Percentiles rank a stretch among this genome's conserved stretches.
Evolutionary conservation across 108 stramenopile genomes (phyloP).

Genomic region (Seminavis robusta): DNA sequence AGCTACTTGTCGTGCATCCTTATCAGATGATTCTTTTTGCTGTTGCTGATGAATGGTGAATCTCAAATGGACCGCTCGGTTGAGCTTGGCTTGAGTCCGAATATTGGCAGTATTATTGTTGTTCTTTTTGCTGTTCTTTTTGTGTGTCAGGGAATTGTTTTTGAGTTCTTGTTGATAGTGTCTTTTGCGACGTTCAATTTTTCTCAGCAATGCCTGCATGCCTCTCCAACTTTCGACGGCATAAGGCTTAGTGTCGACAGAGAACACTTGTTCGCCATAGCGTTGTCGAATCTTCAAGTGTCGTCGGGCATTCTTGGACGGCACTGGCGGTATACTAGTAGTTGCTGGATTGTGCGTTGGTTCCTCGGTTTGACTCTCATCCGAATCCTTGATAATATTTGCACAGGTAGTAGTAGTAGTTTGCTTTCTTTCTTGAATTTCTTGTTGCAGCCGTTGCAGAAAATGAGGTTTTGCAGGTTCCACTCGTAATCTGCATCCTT

Average conservation of each 20-base stretch:
- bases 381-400: too few relatives aligned
- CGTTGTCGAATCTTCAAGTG: slow-evolving; percentile 64
- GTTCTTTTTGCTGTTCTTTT: too few relatives aligned
- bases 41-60: background rate
- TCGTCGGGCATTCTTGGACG: slow-evolving; percentile 21
- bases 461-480: slow-evolving; percentile 70
- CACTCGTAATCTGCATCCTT: slow-evolving; percentile 67
- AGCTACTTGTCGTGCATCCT: slow-evolving; percentile 3
- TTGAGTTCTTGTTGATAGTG: background rate
- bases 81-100: background rate
- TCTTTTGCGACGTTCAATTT: background rate
- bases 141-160: too few relatives aligned
- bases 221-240: slow-evolving; percentile 26
- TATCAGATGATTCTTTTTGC: too few relatives aligned
- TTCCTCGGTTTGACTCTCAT: background rate
- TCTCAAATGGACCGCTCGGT: background rate
- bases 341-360: too few relatives aligned
- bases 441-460: slow-evolving; percentile 60
- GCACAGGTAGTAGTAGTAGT: background rate
- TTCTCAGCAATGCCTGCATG: slow-evolving; percentile 19
- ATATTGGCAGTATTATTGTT: too few relatives aligned
- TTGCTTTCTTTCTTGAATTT: slow-evolving; percentile 17
- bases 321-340: background rate
- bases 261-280: slow-evolving; percentile 63
- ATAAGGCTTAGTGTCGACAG: slow-evolving; percentile 65